Conservation (phyloP, 495 filamentous ascomycete genomes). For the Penicillium egyptiacum region DNA sequence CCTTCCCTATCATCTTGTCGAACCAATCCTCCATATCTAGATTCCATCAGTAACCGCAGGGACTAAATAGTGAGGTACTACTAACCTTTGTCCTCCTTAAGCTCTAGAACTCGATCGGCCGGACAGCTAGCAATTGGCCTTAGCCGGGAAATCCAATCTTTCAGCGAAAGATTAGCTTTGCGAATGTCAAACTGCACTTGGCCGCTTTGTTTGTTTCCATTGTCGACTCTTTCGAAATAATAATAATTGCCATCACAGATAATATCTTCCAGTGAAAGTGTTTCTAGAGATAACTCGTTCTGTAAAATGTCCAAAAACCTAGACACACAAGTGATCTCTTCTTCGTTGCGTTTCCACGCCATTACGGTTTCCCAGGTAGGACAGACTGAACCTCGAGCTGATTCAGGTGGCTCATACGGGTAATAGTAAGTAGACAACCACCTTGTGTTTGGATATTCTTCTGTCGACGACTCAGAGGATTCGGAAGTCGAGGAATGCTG, state of each 20-base stretch:
- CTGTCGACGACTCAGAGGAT: conserved; percentile 12
- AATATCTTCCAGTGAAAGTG: conserved; percentile 16
- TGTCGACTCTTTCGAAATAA: conserved; percentile 16
- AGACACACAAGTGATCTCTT: conserved; percentile 17
- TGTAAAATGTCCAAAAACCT: conserved; percentile 16
- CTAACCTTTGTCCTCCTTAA: conserved; percentile 17
- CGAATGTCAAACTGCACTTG: conserved; percentile 18
- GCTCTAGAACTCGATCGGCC: conserved; percentile 5
- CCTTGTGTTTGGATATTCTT: conserved; percentile 14
- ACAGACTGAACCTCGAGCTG: conserved; percentile 5
- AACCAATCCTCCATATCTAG: conserved; percentile 20
- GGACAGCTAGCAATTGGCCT: conserved; percentile 12
- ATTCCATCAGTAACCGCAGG: conserved; percentile 12
- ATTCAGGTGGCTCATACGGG: conserved; percentile 9
- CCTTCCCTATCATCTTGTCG: conserved; percentile 19
- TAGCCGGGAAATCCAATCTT: conserved; percentile 18
- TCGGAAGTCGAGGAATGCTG: conserved; percentile 14
- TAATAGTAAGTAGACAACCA: conserved; percentile 8
- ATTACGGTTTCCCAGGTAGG: conserved; percentile 11
- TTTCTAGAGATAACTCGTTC: conserved; percentile 19
- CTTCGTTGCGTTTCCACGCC: conserved; percentile 16
- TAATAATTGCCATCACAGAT: conserved; percentile 21
- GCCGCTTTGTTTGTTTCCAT: not conserved
- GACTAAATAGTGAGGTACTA: conserved; percentile 10
- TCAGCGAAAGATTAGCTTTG: conserved; percentile 13